phyloP scores from a whole-genome alignment of 345 rosid genomes.

The Noccaea bulbosa region DNA sequence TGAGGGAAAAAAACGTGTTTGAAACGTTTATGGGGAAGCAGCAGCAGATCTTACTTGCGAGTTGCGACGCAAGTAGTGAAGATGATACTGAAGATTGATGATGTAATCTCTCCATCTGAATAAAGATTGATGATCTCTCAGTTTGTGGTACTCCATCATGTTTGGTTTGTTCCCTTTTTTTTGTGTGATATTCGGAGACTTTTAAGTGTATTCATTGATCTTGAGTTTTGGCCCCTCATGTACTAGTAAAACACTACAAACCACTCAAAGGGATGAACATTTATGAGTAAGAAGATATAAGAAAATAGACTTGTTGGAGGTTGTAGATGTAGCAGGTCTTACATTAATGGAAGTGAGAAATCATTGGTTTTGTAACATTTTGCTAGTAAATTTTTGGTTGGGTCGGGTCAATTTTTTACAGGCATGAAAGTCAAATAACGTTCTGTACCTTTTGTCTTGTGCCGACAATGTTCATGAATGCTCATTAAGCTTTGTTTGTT shows the following conservation, averaged over 20 bases:
- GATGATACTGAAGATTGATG: slow-evolving; percentile 94
- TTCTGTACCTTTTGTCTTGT: slow-evolving; percentile 32
- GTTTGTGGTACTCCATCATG: slow-evolving; percentile 13
- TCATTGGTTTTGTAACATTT: slow-evolving; percentile 23
- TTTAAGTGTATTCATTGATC: background rate
- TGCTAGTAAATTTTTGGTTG: slow-evolving; percentile 19
- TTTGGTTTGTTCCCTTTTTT: slow-evolving; percentile 4
- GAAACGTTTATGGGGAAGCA: slow-evolving; percentile 94
- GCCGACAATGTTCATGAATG: slow-evolving; percentile 38
- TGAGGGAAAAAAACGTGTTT: slow-evolving; percentile 83
- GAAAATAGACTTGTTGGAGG: slow-evolving; percentile 1
- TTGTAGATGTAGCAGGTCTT: background rate
- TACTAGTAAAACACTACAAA: background rate
- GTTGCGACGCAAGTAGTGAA: slow-evolving; percentile 97
- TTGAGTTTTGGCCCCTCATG: background rate
- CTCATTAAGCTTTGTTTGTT: slow-evolving; percentile 14
- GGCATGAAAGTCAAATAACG: slow-evolving; percentile 34
- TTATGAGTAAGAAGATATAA: background rate
- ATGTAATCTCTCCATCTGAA: slow-evolving; percentile 81
- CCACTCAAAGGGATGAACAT: slow-evolving; percentile 14
- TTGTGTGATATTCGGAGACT: background rate
- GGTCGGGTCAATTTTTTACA: slow-evolving; percentile 26
- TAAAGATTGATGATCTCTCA: slow-evolving; percentile 44
- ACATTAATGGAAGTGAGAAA: slow-evolving; percentile 17
- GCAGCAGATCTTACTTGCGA: slow-evolving; percentile 88